phyloP scores from a whole-genome alignment of 106 monocot species.

The Agapanthus africanus region DNA sequence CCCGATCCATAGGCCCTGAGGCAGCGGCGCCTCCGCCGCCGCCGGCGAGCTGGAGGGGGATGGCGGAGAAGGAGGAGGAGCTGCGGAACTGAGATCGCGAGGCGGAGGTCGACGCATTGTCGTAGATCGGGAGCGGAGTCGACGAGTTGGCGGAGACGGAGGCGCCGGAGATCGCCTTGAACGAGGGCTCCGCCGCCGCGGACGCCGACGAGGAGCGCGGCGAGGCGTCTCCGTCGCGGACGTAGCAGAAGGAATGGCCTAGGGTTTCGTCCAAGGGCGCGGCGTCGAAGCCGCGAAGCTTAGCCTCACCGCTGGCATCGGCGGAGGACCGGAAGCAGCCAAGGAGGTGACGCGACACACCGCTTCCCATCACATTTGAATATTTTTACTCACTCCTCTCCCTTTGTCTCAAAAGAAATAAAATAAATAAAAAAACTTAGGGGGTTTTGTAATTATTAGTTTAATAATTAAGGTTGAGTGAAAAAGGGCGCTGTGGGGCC shows the following conservation, averaged over 20 bases:
- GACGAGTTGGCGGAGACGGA: slow-evolving; percentile 38
- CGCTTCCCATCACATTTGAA: slow-evolving; percentile 42
- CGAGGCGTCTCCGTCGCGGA: slow-evolving; percentile 19
- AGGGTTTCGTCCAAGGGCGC: slow-evolving; percentile 55
- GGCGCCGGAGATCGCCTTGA: slow-evolving; percentile 26
- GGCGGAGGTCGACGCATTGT: slow-evolving; percentile 16
- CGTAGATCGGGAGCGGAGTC: slow-evolving; percentile 23
- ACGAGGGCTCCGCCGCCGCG: slow-evolving; percentile 34
- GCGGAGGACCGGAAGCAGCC: slow-evolving; percentile 20
- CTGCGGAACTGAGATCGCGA: slow-evolving; percentile 34
- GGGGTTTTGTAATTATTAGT: not conserved
- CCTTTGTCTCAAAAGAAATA: not conserved
- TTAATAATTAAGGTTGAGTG: not conserved
- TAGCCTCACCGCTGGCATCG: too few relatives aligned
- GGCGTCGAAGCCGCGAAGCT: too few relatives aligned
- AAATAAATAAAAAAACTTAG: not conserved
- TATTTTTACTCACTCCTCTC: not conserved
- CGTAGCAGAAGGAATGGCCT: slow-evolving; percentile 75
- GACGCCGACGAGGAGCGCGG: slow-evolving; percentile 20
- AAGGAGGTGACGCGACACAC: slow-evolving; percentile 39
- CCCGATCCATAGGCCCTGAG: slow-evolving; percentile 35
- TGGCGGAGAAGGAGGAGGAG: slow-evolving; percentile 61
- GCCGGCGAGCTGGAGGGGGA: slow-evolving; percentile 49
- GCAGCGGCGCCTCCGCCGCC: not conserved
- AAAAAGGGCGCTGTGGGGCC: not conserved